Evolutionary conservation across 768 basidiomycete species (phyloP), one percentile per base, ranked within the genome.

Genomic region (Amanita thiersii): DNA sequence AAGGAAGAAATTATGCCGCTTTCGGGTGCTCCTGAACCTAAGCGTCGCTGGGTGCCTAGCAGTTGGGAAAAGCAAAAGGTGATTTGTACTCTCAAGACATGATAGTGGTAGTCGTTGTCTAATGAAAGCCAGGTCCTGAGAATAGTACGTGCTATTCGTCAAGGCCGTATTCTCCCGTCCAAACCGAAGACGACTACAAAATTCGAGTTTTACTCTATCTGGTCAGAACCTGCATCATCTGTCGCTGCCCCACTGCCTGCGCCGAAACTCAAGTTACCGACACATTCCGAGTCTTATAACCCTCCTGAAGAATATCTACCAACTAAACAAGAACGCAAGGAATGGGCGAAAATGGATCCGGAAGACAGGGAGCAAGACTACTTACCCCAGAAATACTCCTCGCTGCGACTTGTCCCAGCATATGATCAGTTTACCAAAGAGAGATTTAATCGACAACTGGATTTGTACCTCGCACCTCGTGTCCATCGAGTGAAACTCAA

Each of bases 51-150:
- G 81, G 75, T 97, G 9, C 90, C 93, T 10, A 94, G 90, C 64
- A 98, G 93, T 68, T 99, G 96, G 96, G 96, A 98, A 65, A 97
- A 96, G 63, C 82, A 96, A 73, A 99, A 99, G 78, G 93, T 90
- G 53, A 40, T 57, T 44, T 29, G 3, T 30, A 15, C 8, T 9
- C 35, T 37, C 8, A 14, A 7, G 19, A 17, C 10, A 37, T 14
- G 4, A 0, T n/a, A 19, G 11, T 21, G 12, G n/a, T 17, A 24
- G 18, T 21, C 33, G 8, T 12, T 30, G 29, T 31, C 34, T 7
- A 45, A 29, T 23, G 8, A 15, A 28, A 28, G 5, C 23, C 11
- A 96, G 93, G 79, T 99, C 50, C 93, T 99, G 90, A 99, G 98
- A 75, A 97, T 98, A 47, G 93, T 99, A 47, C 91, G 93, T 35